Evolutionary conservation across 2,329 filamentous ascomycete genomes (phyloP), one percentile per base, ranked within the genome.

Genomic region (Verticillium dahliae): DNA sequence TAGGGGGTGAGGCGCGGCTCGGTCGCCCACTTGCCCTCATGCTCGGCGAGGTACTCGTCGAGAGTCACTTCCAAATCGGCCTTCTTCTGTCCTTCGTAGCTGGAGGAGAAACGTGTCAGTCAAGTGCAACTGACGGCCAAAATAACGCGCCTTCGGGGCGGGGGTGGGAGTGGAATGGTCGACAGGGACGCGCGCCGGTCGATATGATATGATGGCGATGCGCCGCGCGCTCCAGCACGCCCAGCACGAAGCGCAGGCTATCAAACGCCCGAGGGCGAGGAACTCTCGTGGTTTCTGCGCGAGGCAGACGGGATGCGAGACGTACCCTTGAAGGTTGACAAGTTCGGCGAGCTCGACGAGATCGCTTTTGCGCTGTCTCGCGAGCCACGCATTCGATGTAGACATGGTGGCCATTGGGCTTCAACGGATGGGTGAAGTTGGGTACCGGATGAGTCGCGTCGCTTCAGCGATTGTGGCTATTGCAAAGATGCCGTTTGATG

Each of bases 321-420:
- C 87, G 71, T 85, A 96, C 92, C 90, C 84, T 72, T 85, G 82
- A 60, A 94, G 79, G 62, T 89, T 89, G 65, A 90, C 83, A 56
- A 81, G 78, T 67, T 90, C 85, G 63, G 91, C 91, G 65, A 96
- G 81, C 65, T 90, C 88, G 68, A 86, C 75, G 61, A 97, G 84
- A 66, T 94, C 91, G 69, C 81, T 82, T 82, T 96, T 96, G 80
- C 90, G 89, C 83, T 95, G 90, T 74, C 84, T 83, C 75, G 88
- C 85, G 73, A 97, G 82, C 86, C 90, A 96, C 68, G 86, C 85
- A 72, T 89, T 86, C 67, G 77, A 78, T 69, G 78, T 77, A 65
- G 86, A 86, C 87, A 90, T 90, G 62, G 69, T 71, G 55, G 68
- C 68, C 66, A 70, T 71, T 62, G 65, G 62, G 65, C 56, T 55